These are phyloP conservation scores for Saccharomycopsis microspora DNA, from an alignment of 805 yeast genomes.

Conservation along the genomic window DNA sequence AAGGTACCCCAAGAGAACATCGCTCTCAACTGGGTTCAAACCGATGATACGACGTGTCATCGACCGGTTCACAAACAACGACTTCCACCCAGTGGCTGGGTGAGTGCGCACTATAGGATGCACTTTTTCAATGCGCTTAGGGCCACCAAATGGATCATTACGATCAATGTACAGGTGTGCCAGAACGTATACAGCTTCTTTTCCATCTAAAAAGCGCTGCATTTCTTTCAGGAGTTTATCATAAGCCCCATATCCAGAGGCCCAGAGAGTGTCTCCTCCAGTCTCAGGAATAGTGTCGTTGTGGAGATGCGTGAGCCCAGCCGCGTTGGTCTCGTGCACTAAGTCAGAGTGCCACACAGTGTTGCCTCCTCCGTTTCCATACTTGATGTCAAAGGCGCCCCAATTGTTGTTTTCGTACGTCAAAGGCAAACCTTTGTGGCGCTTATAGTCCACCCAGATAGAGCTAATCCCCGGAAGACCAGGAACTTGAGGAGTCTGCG, in stretches of 20 bases:
- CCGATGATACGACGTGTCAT: constrained; percentile 43
- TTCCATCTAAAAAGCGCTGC: constrained; percentile 33
- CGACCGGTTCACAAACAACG: constrained; percentile 40
- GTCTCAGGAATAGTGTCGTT: constrained; percentile 36
- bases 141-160: constrained; percentile 35
- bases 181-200: constrained; percentile 29
- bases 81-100: constrained; percentile 55
- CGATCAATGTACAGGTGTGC: constrained; percentile 34
- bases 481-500: constrained; percentile 24
- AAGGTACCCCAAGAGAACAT: constrained; percentile 34
- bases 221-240: constrained; percentile 40
- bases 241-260: constrained; percentile 43
- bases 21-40: constrained; percentile 38
- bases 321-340: constrained; percentile 45
- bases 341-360: constrained; percentile 42
- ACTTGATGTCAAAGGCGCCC: constrained; percentile 17
- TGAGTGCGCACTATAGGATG: constrained; percentile 56
- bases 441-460: constrained; percentile 19
- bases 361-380: constrained; percentile 20
- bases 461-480: constrained; percentile 28
- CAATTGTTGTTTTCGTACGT: constrained; percentile 11
- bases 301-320: constrained; percentile 44
- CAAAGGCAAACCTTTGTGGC: constrained; percentile 6
- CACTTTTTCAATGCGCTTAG: constrained; percentile 38
- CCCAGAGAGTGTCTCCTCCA: constrained; percentile 49